Conservation (phyloP, 805 yeast species). For the Grigorovia yakushimaensis region DNA sequence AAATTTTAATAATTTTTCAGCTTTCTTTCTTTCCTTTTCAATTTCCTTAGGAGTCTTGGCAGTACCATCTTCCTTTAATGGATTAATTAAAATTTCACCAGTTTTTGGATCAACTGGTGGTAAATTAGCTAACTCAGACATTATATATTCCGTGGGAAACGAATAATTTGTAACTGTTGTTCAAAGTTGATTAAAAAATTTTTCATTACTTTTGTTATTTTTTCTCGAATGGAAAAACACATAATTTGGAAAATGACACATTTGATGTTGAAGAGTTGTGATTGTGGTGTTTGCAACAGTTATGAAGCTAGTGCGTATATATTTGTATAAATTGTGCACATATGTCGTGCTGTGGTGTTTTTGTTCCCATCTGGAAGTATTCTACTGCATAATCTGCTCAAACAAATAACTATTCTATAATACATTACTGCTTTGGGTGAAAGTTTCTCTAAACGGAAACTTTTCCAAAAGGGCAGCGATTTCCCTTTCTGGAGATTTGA, state of each 20-base stretch:
- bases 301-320: no score
- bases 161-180: not conserved
- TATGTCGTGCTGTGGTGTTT: no score
- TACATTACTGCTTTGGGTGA: not conserved
- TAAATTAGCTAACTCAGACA: constrained; percentile 26
- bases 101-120: constrained; percentile 31
- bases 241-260: not conserved
- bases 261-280: not conserved
- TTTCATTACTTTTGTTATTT: not conserved
- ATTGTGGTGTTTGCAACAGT: no score
- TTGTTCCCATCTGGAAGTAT: no score
- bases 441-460: not conserved
- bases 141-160: not conserved
- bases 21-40: constrained; percentile 80
- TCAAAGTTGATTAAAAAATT: not conserved
- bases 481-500: not conserved
- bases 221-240: not conserved
- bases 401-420: not conserved
- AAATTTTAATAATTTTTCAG: constrained; percentile 80
- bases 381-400: no score
- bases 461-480: not conserved
- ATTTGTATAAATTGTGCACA: no score
- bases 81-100: constrained; percentile 30
- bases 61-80: constrained; percentile 33
- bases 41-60: constrained; percentile 70